Conservation (phyloP, 1,284 basidiomycete species). For the Porogramme epimiltina region DNA sequence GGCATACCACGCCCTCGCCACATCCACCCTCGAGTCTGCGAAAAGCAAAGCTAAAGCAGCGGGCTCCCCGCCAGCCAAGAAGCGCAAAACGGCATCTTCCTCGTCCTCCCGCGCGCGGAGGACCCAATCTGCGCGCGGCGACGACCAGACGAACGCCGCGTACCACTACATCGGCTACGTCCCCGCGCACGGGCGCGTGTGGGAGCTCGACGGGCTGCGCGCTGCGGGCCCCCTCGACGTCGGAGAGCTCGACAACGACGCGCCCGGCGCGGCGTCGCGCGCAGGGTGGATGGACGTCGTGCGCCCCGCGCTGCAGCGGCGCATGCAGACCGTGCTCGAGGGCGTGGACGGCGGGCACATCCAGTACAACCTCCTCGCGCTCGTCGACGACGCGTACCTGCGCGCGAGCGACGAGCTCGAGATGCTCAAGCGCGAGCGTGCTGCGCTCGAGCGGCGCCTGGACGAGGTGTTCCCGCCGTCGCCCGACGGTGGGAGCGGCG, state of each 20-base stretch:
- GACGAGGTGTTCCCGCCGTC: conserved; percentile 26
- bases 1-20: conserved; percentile 46
- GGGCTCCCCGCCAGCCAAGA: conserved; percentile 40
- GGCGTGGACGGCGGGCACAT: conserved; percentile 47
- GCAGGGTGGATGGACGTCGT: conserved; percentile 58
- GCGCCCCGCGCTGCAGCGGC: conserved; percentile 57
- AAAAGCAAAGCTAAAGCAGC: conserved; percentile 32
- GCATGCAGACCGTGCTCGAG: conserved; percentile 56
- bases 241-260: conserved; percentile 45
- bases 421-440: conserved; percentile 49
- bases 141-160: conserved; percentile 40
- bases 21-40: conserved; percentile 41
- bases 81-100: conserved; percentile 33
- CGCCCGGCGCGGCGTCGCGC: conserved; percentile 10
- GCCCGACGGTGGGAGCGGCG: conserved; percentile 1
- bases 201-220: conserved; percentile 53
- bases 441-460: conserved; percentile 47
- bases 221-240: conserved; percentile 55
- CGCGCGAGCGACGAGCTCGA: conserved; percentile 53
- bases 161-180: conserved; percentile 70
- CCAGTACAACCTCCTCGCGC: conserved; percentile 59
- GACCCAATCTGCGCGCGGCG: conserved; percentile 12
- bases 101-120: conserved; percentile 26
- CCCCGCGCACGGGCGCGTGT: conserved; percentile 60
- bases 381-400: conserved; percentile 54